phyloP scores from a whole-genome alignment of 257 asterid genomes.

The Eucommia ulmoides region DNA sequence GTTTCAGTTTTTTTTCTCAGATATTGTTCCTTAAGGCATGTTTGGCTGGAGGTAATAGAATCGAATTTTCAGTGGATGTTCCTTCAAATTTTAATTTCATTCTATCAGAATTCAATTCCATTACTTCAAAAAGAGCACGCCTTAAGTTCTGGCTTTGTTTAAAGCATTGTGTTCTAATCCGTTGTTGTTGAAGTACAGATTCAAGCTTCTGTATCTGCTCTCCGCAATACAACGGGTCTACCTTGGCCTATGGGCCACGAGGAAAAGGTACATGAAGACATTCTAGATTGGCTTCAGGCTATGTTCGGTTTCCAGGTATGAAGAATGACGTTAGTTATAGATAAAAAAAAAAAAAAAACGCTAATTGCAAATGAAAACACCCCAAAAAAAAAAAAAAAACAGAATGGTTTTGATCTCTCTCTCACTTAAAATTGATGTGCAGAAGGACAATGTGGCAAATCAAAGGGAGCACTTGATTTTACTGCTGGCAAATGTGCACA shows the following conservation, averaged over 20 bases:
- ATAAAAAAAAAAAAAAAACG: too few relatives aligned
- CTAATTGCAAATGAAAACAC: background rate
- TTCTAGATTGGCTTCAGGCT: conserved; percentile 86
- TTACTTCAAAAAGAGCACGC: too few relatives aligned
- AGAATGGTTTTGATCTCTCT: background rate
- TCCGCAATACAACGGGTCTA: conserved; percentile 85
- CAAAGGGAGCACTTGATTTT: conserved; percentile 95
- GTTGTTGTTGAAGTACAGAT: conserved; percentile 36
- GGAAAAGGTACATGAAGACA: conserved; percentile 74
- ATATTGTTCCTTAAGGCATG: background rate
- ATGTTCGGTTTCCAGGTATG: conserved; percentile 97
- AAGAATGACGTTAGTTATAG: too few relatives aligned
- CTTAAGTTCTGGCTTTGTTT: too few relatives aligned
- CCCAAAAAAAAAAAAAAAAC: background rate
- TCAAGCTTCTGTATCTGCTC: conserved; percentile 89
- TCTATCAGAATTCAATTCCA: too few relatives aligned
- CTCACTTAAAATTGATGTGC: conserved; percentile 18
- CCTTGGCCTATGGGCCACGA: conserved; percentile 85
- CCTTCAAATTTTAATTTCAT: too few relatives aligned
- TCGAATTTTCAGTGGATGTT: too few relatives aligned
- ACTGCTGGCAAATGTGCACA: conserved; percentile 90
- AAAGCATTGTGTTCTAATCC: background rate
- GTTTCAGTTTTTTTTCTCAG: conserved; percentile 9
- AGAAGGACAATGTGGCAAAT: conserved; percentile 85
- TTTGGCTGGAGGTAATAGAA: background rate